Conservation (phyloP, 2,329 filamentous ascomycete species). For the Colletotrichum salicis region DNA sequence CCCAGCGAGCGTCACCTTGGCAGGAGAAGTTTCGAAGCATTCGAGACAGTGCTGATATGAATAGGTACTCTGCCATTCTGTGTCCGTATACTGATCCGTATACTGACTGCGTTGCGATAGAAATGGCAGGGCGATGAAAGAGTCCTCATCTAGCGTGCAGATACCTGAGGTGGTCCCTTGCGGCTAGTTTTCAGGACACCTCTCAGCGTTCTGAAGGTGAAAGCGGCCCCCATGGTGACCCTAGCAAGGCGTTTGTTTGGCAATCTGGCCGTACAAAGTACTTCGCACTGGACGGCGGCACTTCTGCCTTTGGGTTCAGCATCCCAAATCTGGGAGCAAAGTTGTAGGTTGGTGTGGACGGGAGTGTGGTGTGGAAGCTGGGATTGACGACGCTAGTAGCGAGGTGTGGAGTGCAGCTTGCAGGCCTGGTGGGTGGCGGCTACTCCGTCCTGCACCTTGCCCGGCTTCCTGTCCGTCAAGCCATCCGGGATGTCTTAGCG, state of each 20-base stretch:
- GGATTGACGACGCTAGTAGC: constrained; percentile 1
- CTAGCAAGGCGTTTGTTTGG: background rate
- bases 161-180: background rate
- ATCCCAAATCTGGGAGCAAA: background rate
- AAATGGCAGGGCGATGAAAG: constrained; percentile 6
- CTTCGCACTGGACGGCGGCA: background rate
- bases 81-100: too few species aligned
- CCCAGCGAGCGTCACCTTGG: background rate
- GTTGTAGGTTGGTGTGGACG: constrained; percentile 10
- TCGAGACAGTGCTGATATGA: background rate
- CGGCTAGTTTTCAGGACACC: background rate
- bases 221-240: background rate
- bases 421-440: constrained; percentile 19
- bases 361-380: constrained; percentile 5
- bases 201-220: background rate
- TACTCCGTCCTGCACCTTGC: constrained; percentile 20
- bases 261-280: constrained; percentile 2
- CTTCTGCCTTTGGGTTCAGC: background rate
- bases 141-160: background rate
- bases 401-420: constrained; percentile 18
- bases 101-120: background rate
- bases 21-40: background rate
- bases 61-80: too few species aligned
- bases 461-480: background rate
- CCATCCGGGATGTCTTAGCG: constrained; percentile 10